Conservation (phyloP, 768 basidiomycete genomes). For the Suillus subluteus region DNA sequence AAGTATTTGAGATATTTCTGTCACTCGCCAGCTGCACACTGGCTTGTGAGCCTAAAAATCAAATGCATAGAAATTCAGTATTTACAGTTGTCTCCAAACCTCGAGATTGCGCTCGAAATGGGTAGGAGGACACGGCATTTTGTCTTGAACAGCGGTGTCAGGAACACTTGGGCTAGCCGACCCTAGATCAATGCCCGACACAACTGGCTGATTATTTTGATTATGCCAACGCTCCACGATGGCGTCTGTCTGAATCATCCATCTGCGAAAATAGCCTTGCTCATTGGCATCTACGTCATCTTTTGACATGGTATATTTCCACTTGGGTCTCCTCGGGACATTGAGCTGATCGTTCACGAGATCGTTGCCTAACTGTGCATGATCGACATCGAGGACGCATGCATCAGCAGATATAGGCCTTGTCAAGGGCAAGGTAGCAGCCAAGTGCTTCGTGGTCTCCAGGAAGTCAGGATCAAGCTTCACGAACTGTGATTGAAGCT, state of each 20-base stretch:
- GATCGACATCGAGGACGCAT: conserved; percentile 40
- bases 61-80: conserved; percentile 6
- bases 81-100: conserved; percentile 90
- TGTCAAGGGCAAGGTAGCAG: conserved; percentile 52
- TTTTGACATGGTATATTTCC: conserved; percentile 86
- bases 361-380: background rate
- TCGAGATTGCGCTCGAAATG: conserved; percentile 91
- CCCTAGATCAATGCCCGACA: conserved; percentile 15
- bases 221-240: conserved; percentile 56
- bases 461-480: conserved; percentile 63
- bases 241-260: conserved; percentile 70
- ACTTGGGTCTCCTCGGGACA: conserved; percentile 76
- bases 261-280: conserved; percentile 79
- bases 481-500: conserved; percentile 73
- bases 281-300: conserved; percentile 90
- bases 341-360: conserved; percentile 11
- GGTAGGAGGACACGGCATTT: conserved; percentile 67
- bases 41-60: conserved; percentile 4
- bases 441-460: conserved; percentile 58
- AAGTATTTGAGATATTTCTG: conserved; percentile 88
- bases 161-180: conserved; percentile 8
- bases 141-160: conserved; percentile 14
- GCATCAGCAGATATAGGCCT: conserved; percentile 56
- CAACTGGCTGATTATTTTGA: conserved; percentile 14
- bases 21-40: conserved; percentile 81